A percentile compares a stretch with the other conserved stretches of the same genome.
These are phyloP conservation scores for Canna indica DNA, from an alignment of 176 grass and related monocot species.

Conservation along the genomic window DNA sequence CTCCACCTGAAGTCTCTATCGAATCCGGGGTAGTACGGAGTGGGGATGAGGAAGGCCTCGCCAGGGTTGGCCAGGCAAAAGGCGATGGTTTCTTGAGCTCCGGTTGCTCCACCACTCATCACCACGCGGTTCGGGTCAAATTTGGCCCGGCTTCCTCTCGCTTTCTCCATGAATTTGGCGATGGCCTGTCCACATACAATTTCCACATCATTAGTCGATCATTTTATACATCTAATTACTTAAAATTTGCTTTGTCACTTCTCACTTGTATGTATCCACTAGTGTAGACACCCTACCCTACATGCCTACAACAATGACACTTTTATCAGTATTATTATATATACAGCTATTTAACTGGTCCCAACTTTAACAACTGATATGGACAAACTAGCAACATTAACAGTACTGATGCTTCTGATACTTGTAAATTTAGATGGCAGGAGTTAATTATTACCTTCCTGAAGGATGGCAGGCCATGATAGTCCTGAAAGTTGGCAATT, in stretches of 20 bases:
- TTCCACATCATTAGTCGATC: not conserved
- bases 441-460: slow-evolving; percentile 32
- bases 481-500: slow-evolving; percentile 92
- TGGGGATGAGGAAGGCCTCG: slow-evolving; percentile 84
- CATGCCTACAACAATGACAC: no score
- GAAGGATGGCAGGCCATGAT: slow-evolving; percentile 68
- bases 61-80: slow-evolving; percentile 93
- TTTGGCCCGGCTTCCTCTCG: slow-evolving; percentile 49
- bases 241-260: slow-evolving; percentile 2
- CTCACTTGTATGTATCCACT: slow-evolving; percentile 5
- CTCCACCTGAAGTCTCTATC: slow-evolving; percentile 91
- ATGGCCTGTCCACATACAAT: slow-evolving; percentile 37
- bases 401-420: no score
- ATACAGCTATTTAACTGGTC: no score
- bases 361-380: no score
- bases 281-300: no score
- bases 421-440: no score
- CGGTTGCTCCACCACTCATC: slow-evolving; percentile 86
- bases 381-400: no score
- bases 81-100: slow-evolving; percentile 68
- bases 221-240: not conserved
- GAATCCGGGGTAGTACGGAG: slow-evolving; percentile 92
- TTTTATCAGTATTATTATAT: no score
- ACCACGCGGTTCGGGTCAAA: slow-evolving; percentile 65
- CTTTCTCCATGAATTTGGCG: slow-evolving; percentile 82